Conservation (phyloP, 2,329 filamentous ascomycete genomes). For the Bipolaris bicolor region DNA sequence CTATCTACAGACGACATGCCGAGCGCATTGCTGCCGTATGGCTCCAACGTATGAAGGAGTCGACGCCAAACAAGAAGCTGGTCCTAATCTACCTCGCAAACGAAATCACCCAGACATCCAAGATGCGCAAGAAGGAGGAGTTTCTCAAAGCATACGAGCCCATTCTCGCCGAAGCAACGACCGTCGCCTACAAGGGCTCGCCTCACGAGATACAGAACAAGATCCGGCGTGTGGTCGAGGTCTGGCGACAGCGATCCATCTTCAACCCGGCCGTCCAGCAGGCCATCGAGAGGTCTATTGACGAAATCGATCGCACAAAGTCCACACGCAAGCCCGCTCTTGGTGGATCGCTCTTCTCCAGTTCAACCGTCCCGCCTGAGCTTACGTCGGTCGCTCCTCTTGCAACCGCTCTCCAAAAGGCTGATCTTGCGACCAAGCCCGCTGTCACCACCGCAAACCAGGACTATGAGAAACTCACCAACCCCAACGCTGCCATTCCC, state of each 20-base stretch:
- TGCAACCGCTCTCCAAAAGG: constrained; percentile 76
- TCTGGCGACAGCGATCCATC: constrained; percentile 86
- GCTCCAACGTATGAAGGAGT: constrained; percentile 88
- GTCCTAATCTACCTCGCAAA: constrained; percentile 96
- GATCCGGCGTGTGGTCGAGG: constrained; percentile 85
- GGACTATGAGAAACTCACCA: constrained; percentile 84
- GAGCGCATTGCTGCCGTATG: constrained; percentile 91
- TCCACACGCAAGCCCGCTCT: constrained; percentile 62
- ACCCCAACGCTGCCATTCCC: constrained; percentile 70
- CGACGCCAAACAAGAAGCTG: constrained; percentile 81
- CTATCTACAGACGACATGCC: constrained; percentile 75
- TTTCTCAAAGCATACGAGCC: constrained; percentile 92
- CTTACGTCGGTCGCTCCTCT: constrained; percentile 75
- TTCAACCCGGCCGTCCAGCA: constrained; percentile 82
- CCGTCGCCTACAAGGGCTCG: constrained; percentile 88
- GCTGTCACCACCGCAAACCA: constrained; percentile 73
- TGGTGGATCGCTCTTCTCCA: constrained; percentile 74
- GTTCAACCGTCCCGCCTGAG: constrained; percentile 71
- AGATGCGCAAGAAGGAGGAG: constrained; percentile 88
- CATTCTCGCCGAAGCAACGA: constrained; percentile 86
- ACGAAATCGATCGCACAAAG: constrained; percentile 65
- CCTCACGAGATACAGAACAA: constrained; percentile 83
- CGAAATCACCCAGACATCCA: constrained; percentile 95
- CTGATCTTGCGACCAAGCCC: constrained; percentile 70
- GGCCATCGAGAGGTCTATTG: constrained; percentile 78